Conservation (phyloP, 129 eudicot genomes). For the Arctium lappa region DNA sequence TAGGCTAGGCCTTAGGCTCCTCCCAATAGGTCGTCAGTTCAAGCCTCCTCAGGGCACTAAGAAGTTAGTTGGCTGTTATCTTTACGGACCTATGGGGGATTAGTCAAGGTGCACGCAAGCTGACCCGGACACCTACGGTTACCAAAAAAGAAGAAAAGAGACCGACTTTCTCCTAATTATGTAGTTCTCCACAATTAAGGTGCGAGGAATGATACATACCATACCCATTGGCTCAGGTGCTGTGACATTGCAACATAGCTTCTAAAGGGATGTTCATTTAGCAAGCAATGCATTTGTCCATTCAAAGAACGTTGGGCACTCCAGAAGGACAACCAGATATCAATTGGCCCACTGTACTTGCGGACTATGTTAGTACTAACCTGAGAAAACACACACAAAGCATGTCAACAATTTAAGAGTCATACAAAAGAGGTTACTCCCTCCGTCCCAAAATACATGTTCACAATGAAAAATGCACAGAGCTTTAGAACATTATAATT, state of each 20-base stretch:
- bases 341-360: constrained; percentile 82
- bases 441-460: too few species aligned
- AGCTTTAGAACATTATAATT: too few species aligned
- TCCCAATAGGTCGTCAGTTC: not conserved
- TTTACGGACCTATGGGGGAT: too few species aligned
- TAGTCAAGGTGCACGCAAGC: not conserved
- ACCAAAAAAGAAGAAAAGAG: not conserved
- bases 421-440: not conserved
- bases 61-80: too few species aligned
- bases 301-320: constrained; percentile 19
- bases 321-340: constrained; percentile 71
- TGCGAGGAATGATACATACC: constrained; percentile 44
- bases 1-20: not conserved
- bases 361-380: constrained; percentile 74
- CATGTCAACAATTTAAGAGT: constrained; percentile 1
- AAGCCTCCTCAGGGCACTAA: not conserved
- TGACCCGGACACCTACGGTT: not conserved
- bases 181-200: not conserved
- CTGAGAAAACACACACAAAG: constrained; percentile 36
- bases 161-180: not conserved
- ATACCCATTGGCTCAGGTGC: constrained; percentile 92
- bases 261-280: constrained; percentile 62
- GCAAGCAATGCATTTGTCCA: constrained; percentile 52
- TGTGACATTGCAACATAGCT: constrained; percentile 85
- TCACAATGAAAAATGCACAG: too few species aligned